Conservation (phyloP, 2,329 filamentous ascomycete species). For the Periconia sp. region DNA sequence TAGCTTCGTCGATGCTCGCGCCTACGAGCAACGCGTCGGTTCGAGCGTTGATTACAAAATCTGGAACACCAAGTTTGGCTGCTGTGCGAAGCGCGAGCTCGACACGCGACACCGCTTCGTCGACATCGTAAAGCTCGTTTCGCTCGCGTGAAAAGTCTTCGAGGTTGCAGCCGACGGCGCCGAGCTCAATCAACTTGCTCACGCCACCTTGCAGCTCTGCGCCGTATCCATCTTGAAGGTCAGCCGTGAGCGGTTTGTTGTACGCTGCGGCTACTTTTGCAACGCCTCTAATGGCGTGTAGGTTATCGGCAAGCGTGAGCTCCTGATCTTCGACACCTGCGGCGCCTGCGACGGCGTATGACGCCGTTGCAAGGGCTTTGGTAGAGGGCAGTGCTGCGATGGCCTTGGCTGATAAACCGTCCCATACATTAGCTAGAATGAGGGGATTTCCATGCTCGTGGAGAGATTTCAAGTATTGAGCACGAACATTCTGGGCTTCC, state of each 20-base stretch:
- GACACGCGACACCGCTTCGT: constrained; percentile 55
- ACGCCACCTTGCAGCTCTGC: constrained; percentile 53
- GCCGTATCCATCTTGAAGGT: constrained; percentile 63
- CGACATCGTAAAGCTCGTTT: constrained; percentile 44
- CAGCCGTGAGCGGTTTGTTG: constrained; percentile 56
- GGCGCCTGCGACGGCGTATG: constrained; percentile 36
- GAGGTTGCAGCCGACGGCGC: constrained; percentile 61
- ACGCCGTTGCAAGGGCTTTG: constrained; percentile 44
- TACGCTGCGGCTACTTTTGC: constrained; percentile 45
- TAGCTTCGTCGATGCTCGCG: constrained; percentile 49
- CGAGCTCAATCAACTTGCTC: constrained; percentile 49
- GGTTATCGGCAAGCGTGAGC: constrained; percentile 55
- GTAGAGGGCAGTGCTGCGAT: constrained; percentile 50
- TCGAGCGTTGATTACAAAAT: constrained; percentile 54
- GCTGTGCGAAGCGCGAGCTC: constrained; percentile 48
- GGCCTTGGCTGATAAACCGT: constrained; percentile 51
- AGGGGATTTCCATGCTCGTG: constrained; percentile 56
- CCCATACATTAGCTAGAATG: constrained; percentile 60
- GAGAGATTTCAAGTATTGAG: constrained; percentile 38
- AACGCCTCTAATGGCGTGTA: constrained; percentile 51
- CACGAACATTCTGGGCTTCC: constrained; percentile 11
- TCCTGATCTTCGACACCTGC: constrained; percentile 36
- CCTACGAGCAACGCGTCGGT: constrained; percentile 56
- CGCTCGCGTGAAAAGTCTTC: constrained; percentile 51
- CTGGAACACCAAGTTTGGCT: constrained; percentile 48